Evolutionary conservation across 83 land plant species (phyloP).

Genomic region (Picea abies): DNA sequence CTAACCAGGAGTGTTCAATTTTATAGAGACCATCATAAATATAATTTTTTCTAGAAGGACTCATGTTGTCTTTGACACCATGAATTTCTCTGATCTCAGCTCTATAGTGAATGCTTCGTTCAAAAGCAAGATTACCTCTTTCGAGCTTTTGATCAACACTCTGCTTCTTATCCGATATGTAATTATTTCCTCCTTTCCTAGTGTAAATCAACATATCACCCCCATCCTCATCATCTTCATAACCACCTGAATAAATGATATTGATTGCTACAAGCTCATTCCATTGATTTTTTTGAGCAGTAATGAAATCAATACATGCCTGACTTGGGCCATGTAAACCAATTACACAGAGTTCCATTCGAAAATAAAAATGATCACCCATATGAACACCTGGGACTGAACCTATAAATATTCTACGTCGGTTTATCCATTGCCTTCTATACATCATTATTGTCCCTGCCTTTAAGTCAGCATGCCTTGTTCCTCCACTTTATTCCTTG

Average conservation of each 20-base stretch:
- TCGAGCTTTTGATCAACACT: slow-evolving; percentile 54
- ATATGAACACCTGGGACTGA: slow-evolving; percentile 72
- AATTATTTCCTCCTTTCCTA: slow-evolving; percentile 82
- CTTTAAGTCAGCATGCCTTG: slow-evolving; percentile 44
- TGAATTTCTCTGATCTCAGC: slow-evolving; percentile 81
- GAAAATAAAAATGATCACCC: slow-evolving; percentile 73
- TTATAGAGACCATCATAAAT: slow-evolving; percentile 86
- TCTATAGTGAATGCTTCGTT: slow-evolving; percentile 58
- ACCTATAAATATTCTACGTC: slow-evolving; percentile 65
- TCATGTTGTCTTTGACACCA: slow-evolving; percentile 44
- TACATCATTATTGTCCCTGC: slow-evolving; percentile 48
- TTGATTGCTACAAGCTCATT: slow-evolving; percentile 82
- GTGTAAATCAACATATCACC: slow-evolving; percentile 83
- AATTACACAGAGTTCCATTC: slow-evolving; percentile 75
- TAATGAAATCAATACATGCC: slow-evolving; percentile 76
- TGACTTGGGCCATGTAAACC: slow-evolving; percentile 81
- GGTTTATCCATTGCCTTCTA: slow-evolving; percentile 46
- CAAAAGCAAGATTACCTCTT: slow-evolving; percentile 79
- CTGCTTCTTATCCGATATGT: neutral
- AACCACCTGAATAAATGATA: slow-evolving; percentile 77
- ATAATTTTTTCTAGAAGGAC: slow-evolving; percentile 65
- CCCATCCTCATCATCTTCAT: slow-evolving; percentile 71
- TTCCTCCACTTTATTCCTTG: neutral
- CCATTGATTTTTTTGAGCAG: slow-evolving; percentile 34
- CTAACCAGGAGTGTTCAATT: slow-evolving; percentile 52